These are phyloP conservation scores for Herpetomonas samuelpessoai DNA, from an alignment of 208 protist genomes.

Conservation along the genomic window DNA sequence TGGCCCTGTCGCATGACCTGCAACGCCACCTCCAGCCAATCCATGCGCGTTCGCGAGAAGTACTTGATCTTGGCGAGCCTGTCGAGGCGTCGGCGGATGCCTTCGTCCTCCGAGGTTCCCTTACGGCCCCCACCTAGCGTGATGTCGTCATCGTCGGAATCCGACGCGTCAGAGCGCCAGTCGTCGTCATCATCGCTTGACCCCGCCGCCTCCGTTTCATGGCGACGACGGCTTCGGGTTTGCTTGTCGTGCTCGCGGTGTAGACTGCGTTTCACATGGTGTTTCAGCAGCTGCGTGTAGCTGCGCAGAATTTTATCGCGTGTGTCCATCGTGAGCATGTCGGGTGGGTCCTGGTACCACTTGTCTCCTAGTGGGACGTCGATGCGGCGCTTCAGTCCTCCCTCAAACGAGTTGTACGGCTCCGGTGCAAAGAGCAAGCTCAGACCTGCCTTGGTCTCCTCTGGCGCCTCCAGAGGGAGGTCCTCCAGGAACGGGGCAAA, in stretches of 20 bases:
- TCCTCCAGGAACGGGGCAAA: conserved; percentile 85
- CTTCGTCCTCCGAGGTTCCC: conserved; percentile 13
- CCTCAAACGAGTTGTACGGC: conserved; percentile 97
- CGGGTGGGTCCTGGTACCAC: conserved; percentile 97
- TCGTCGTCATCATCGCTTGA: conserved; percentile 13
- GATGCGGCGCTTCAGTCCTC: conserved; percentile 93
- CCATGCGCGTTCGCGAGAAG: conserved; percentile 99
- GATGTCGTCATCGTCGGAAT: conserved; percentile 1
- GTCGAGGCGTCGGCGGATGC: conserved; percentile 80
- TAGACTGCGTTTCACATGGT: conserved; percentile 98
- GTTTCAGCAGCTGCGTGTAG: conserved; percentile 99
- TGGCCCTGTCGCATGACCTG: conserved; percentile 99
- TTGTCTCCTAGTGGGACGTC: conserved; percentile 99
- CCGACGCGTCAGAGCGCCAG: not conserved
- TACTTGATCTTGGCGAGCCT: conserved; percentile 97
- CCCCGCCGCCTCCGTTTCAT: conserved; percentile 4
- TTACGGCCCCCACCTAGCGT: conserved; percentile 5
- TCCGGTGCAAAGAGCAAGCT: conserved; percentile 96
- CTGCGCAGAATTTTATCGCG: conserved; percentile 96
- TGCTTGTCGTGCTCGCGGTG: conserved; percentile 86
- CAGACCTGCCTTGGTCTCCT: conserved; percentile 94
- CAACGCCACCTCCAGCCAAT: conserved; percentile 99
- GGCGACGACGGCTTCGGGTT: conserved; percentile 11
- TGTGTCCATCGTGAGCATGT: conserved; percentile 48
- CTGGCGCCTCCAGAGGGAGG: conserved; percentile 86